These are phyloP conservation scores for Jatropha curcas DNA, from an alignment of 345 rosid species.

Conservation along the genomic window DNA sequence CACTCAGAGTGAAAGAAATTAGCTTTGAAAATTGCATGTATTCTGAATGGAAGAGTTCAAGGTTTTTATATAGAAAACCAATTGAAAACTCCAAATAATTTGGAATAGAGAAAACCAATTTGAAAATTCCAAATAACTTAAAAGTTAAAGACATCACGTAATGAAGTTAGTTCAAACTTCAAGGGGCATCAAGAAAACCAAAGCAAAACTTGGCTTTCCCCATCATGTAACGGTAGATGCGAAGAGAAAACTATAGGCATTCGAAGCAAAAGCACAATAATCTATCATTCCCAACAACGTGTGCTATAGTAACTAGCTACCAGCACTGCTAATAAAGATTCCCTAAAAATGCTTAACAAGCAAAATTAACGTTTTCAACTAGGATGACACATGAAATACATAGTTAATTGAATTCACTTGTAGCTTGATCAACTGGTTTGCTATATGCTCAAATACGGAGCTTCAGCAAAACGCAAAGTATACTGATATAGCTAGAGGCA, in stretches of 20 bases:
- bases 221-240: constrained; percentile 33
- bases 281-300: neutral
- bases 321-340: too few species aligned
- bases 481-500: neutral
- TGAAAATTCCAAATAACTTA: constrained; percentile 24
- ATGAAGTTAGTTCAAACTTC: constrained; percentile 21
- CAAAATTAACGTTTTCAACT: neutral
- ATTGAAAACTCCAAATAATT: constrained; percentile 21
- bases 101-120: constrained; percentile 22
- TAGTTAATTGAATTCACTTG: neutral
- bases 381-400: neutral
- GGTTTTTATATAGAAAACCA: constrained; percentile 17
- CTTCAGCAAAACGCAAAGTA: neutral
- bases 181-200: constrained; percentile 27
- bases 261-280: constrained; percentile 1
- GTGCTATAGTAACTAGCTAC: neutral
- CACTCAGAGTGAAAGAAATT: constrained; percentile 15
- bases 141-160: constrained; percentile 14
- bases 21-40: constrained; percentile 8
- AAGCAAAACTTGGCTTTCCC: constrained; percentile 27
- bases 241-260: constrained; percentile 14
- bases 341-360: neutral
- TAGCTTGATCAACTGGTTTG: neutral
- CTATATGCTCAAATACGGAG: neutral
- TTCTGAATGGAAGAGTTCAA: constrained; percentile 13